Evolutionary conservation across 179 eudicot species (phyloP).

Genomic region (Patellifolia procumbens): DNA sequence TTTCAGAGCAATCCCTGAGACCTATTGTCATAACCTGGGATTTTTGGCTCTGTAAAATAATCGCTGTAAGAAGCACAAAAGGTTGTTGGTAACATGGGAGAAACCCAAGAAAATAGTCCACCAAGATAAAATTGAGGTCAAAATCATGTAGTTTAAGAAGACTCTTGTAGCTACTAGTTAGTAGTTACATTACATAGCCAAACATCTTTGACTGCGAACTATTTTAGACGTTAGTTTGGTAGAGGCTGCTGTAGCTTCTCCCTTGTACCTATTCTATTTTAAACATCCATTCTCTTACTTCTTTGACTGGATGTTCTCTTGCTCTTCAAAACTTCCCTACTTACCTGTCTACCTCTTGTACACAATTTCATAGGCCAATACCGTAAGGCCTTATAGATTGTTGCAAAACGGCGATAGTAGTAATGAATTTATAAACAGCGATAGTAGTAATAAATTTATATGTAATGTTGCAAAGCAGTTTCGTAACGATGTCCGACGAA

Average conservation of each 20-base stretch:
- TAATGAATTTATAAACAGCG: no score
- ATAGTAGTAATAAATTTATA: no score
- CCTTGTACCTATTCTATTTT: no score
- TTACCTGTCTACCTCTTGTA: background rate
- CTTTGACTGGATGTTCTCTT: background rate
- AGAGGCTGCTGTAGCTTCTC: background rate
- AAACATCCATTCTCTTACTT: background rate
- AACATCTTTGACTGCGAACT: slow-evolving; percentile 1
- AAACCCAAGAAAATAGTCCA: background rate
- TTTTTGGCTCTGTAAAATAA: no score
- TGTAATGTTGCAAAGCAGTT: no score
- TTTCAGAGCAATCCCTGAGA: no score
- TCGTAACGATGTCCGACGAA: no score
- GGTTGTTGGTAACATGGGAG: background rate
- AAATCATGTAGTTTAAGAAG: background rate
- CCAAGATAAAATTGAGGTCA: background rate
- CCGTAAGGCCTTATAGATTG: no score
- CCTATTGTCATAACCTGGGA: no score
- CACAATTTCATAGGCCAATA: no score
- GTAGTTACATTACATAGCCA: background rate
- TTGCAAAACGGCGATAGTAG: no score
- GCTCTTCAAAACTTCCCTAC: background rate
- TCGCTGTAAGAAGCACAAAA: no score
- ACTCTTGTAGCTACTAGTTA: background rate
- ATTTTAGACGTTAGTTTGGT: background rate